Evolutionary conservation across 352 stramenopile genomes (phyloP).

Genomic region (Globisporangium uncinulatum): DNA sequence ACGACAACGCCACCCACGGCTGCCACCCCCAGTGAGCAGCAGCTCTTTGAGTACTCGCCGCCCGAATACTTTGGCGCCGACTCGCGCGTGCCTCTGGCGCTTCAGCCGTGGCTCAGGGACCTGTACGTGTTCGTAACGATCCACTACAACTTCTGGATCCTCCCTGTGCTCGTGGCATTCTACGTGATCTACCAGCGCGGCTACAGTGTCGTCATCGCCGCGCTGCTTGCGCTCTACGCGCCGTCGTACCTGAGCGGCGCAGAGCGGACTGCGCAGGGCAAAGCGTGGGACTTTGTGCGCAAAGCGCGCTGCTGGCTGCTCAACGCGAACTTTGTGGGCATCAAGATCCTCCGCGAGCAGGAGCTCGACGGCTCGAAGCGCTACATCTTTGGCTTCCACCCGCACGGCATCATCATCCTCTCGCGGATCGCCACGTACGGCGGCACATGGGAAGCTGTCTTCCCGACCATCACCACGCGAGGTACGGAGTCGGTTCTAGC

Average conservation of each 20-base stretch:
- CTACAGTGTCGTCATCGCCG: slow-evolving; percentile 24
- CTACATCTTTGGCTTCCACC: slow-evolving; percentile 50
- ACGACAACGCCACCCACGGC: too few relatives aligned
- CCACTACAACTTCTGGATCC: slow-evolving; percentile 43
- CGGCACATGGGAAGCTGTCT: slow-evolving; percentile 35
- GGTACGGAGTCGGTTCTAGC: slow-evolving; percentile 2
- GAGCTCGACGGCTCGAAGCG: slow-evolving; percentile 18
- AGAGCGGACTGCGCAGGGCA: slow-evolving; percentile 30
- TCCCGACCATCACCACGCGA: slow-evolving; percentile 23
- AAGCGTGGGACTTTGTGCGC: slow-evolving; percentile 31
- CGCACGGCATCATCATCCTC: slow-evolving; percentile 46
- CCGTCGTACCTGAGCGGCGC: slow-evolving; percentile 35
- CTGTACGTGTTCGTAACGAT: slow-evolving; percentile 31
- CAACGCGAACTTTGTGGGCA: slow-evolving; percentile 25
- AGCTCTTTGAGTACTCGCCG: slow-evolving; percentile 17
- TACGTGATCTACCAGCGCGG: slow-evolving; percentile 32
- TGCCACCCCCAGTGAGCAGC: too few relatives aligned
- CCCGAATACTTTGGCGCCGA: slow-evolving; percentile 23
- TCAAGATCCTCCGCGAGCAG: slow-evolving; percentile 34
- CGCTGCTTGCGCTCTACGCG: slow-evolving; percentile 36
- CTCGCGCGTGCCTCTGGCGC: slow-evolving; percentile 21
- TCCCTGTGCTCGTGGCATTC: slow-evolving; percentile 25
- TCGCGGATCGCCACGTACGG: slow-evolving; percentile 38
- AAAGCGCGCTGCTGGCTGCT: slow-evolving; percentile 28
- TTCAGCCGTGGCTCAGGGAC: slow-evolving; percentile 23